These are phyloP conservation scores for Chaetothyriales sp. DNA, from an alignment of 2,329 filamentous ascomycete genomes.

Conservation along the genomic window DNA sequence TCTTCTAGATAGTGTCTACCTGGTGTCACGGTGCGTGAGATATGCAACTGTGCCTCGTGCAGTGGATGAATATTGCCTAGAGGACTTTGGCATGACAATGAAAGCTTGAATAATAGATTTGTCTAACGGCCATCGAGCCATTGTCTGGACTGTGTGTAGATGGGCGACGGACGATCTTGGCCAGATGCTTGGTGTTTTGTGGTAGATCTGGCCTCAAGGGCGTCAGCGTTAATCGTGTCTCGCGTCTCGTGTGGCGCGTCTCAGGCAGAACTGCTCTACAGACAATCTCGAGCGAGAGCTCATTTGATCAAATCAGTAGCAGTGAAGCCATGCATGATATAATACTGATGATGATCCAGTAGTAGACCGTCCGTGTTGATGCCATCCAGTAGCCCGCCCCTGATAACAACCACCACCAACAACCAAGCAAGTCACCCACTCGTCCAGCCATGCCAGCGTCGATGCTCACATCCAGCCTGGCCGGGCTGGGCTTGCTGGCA, in stretches of 20 bases:
- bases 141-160: no score
- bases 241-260: background rate
- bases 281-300: background rate
- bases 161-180: no score
- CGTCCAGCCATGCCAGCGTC: background rate
- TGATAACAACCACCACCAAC: background rate
- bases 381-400: background rate
- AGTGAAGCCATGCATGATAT: background rate
- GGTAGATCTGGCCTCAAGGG: background rate
- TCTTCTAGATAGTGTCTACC: no score
- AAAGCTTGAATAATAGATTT: no score
- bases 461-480: background rate
- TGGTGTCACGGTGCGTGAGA: no score
- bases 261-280: background rate
- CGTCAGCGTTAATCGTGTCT: background rate
- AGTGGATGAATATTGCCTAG: no score
- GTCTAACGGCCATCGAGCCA: no score
- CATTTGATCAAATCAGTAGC: background rate
- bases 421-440: background rate
- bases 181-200: background rate
- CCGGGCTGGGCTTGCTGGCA: background rate
- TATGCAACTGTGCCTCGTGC: no score
- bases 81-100: no score
- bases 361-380: background rate
- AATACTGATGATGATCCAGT: background rate